Percentiles rank a stretch among this genome's conserved stretches.
These are phyloP conservation scores for Dactylis glomerata DNA, from an alignment of 176 grass and related monocot genomes.

Conservation along the genomic window DNA sequence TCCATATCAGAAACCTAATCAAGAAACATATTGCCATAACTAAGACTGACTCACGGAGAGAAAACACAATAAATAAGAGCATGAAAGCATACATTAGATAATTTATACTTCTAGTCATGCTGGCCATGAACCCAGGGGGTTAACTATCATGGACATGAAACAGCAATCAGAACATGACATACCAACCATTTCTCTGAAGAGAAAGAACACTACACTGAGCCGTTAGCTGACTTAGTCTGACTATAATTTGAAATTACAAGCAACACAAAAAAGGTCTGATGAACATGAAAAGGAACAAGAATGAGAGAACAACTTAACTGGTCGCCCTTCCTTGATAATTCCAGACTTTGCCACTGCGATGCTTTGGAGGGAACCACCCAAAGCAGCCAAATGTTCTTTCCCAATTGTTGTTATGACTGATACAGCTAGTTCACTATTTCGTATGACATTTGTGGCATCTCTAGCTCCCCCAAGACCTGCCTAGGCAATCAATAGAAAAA, in stretches of 20 bases:
- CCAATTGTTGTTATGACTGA: constrained; percentile 88
- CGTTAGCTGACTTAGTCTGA: background rate
- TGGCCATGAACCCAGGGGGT: background rate
- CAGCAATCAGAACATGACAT: background rate
- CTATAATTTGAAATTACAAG: background rate
- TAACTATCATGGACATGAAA: background rate
- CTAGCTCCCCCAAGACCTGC: constrained; percentile 94
- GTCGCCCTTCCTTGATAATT: constrained; percentile 83
- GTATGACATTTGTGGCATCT: constrained; percentile 94
- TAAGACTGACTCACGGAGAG: background rate
- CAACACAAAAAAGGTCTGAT: background rate
- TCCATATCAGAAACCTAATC: constrained; percentile 7
- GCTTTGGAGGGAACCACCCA: constrained; percentile 83
- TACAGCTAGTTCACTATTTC: constrained; percentile 64
- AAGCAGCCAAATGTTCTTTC: constrained; percentile 82
- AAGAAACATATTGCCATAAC: background rate
- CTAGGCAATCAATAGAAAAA: constrained; percentile 44
- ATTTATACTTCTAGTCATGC: background rate
- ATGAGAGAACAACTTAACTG: constrained; percentile 66
- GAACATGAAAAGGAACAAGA: background rate
- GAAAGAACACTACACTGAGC: background rate
- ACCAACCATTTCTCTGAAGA: constrained; percentile 4
- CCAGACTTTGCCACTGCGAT: constrained; percentile 90
- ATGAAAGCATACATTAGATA: background rate
- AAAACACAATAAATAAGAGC: background rate